Conservation (phyloP, 345 rosid species). For the Aquilaria malaccensis region DNA sequence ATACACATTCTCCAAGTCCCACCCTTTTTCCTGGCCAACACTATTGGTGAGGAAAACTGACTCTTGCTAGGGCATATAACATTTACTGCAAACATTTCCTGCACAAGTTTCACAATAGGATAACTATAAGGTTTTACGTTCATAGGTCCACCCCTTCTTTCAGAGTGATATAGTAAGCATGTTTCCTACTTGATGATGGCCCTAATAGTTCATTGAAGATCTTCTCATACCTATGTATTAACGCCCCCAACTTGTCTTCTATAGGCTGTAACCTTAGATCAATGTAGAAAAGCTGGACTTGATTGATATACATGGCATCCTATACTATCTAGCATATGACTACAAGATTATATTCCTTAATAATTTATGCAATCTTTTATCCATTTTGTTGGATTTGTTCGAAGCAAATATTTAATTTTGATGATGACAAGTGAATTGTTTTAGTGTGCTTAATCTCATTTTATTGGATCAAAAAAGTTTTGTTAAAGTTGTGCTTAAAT, state of each 20-base stretch:
- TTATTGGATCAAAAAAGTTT: too few species aligned
- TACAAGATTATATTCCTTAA: not conserved
- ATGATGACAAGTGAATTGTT: too few species aligned
- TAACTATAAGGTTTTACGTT: conserved; percentile 2
- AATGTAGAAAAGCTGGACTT: not conserved
- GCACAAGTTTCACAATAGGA: not conserved
- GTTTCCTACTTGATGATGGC: not conserved
- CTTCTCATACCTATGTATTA: not conserved
- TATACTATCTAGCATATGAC: not conserved
- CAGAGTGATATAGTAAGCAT: too few species aligned
- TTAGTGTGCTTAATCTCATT: too few species aligned
- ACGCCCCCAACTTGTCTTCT: not conserved
- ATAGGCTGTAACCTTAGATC: not conserved
- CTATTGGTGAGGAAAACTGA: conserved; percentile 5
- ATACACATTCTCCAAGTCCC: not conserved
- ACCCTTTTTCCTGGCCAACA: conserved; percentile 6
- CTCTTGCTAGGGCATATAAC: not conserved
- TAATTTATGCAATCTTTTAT: not conserved
- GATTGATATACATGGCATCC: not conserved
- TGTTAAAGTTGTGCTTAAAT: too few species aligned
- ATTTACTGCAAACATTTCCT: conserved; percentile 1
- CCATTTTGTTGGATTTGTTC: too few species aligned
- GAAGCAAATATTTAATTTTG: too few species aligned
- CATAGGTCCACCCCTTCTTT: not conserved
- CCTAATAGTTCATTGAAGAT: not conserved